Evolutionary conservation across 345 rosid genomes (phyloP).

Genomic region (Camelina sativa): DNA sequence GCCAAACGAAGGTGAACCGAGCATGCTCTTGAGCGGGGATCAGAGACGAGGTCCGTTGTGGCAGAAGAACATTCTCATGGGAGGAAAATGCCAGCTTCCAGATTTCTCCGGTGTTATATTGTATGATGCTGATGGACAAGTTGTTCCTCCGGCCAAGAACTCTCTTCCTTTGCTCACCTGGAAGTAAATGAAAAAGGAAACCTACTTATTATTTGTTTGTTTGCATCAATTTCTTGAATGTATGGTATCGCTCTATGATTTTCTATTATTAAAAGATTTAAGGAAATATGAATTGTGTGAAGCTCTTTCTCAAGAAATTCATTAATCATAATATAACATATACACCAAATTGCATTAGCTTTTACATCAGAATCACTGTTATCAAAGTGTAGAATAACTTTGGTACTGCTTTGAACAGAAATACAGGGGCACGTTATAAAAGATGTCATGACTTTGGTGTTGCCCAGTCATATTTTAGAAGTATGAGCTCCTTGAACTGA

Average conservation of each 20-base stretch:
- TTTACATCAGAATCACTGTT: constrained; percentile 12
- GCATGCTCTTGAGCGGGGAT: constrained; percentile 47
- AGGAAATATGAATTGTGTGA: not conserved
- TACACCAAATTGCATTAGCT: constrained; percentile 3
- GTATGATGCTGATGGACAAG: constrained; percentile 69
- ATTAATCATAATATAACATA: not conserved
- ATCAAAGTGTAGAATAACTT: not conserved
- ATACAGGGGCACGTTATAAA: constrained; percentile 11
- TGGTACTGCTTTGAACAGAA: constrained; percentile 15
- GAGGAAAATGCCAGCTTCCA: constrained; percentile 86
- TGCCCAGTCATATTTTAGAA: not conserved
- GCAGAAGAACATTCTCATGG: constrained; percentile 94
- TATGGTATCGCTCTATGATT: not conserved
- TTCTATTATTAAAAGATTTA: not conserved
- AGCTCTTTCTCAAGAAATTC: not conserved
- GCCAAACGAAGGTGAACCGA: constrained; percentile 38
- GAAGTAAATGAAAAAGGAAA: constrained; percentile 51
- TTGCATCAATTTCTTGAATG: constrained; percentile 27
- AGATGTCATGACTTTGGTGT: not conserved
- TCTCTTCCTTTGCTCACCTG: constrained; percentile 65
- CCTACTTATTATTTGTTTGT: constrained; percentile 24
- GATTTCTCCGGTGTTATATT: constrained; percentile 89
- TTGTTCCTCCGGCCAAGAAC: constrained; percentile 57
- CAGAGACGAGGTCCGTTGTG: constrained; percentile 58
- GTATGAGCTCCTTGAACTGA: not conserved